These are phyloP conservation scores for Claviceps sp. DNA, from an alignment of 2,329 filamentous ascomycete species.

Conservation along the genomic window DNA sequence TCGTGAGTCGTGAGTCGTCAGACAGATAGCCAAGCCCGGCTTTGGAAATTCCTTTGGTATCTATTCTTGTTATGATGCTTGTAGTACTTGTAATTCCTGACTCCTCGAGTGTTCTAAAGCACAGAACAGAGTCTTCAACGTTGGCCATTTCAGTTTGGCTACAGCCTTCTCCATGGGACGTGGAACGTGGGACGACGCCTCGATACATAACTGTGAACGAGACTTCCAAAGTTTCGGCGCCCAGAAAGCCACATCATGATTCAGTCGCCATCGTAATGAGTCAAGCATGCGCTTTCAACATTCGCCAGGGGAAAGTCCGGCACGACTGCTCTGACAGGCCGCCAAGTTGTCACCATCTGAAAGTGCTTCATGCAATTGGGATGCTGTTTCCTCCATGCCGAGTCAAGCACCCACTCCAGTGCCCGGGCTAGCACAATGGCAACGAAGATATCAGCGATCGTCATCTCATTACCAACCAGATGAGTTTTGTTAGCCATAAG, in stretches of 20 bases:
- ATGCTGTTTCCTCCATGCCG: neutral
- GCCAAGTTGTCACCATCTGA: neutral
- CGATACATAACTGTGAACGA: too few relatives aligned
- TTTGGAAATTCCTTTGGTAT: too few relatives aligned
- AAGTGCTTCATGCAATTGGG: neutral
- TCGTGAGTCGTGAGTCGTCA: too few relatives aligned
- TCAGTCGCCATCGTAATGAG: neutral
- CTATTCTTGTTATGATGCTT: too few relatives aligned
- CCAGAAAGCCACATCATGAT: neutral
- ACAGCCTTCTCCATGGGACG: too few relatives aligned
- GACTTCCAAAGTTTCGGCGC: too few relatives aligned
- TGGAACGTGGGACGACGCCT: too few relatives aligned
- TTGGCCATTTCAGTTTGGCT: too few relatives aligned
- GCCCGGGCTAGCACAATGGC: neutral
- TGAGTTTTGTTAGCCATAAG: neutral
- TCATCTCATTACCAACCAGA: neutral
- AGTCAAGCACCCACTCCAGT: constrained; percentile 1
- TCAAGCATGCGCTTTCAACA: neutral
- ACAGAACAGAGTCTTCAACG: too few relatives aligned
- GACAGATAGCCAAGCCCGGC: too few relatives aligned
- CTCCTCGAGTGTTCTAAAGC: too few relatives aligned
- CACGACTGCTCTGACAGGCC: neutral
- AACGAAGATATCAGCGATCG: neutral
- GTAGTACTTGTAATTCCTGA: too few relatives aligned
- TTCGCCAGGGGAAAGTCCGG: neutral